phyloP scores from a whole-genome alignment of 148 eudicot genomes.

The Arctostaphylos glauca region DNA sequence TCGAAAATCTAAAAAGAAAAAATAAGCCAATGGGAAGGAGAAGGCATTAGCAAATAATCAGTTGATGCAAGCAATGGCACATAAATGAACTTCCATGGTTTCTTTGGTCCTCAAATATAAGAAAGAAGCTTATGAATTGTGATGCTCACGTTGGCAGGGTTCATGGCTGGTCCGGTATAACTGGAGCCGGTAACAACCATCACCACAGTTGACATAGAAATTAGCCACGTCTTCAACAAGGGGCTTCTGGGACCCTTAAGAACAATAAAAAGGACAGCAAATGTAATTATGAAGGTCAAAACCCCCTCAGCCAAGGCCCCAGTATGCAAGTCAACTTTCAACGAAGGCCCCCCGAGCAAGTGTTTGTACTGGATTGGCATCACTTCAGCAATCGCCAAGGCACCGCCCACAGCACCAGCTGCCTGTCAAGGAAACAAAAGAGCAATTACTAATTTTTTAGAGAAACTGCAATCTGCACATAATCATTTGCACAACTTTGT shows the following conservation, averaged over 20 bases:
- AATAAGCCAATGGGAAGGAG: not conserved
- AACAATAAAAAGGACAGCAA: conserved; percentile 57
- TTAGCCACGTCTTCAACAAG: conserved; percentile 64
- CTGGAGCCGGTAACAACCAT: conserved; percentile 62
- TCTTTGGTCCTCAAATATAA: not conserved
- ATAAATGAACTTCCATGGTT: not conserved
- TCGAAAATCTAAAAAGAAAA: not conserved
- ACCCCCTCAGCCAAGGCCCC: conserved; percentile 88
- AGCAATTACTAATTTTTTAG: not conserved
- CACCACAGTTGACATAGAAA: conserved; percentile 65
- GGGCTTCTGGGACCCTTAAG: conserved; percentile 59
- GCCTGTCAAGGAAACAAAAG: conserved; percentile 43
- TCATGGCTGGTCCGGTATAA: conserved; percentile 91
- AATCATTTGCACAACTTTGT: not conserved
- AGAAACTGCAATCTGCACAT: not conserved
- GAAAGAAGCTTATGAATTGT: not conserved
- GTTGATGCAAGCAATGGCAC: not conserved
- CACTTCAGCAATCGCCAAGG: conserved; percentile 59
- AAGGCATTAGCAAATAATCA: not conserved
- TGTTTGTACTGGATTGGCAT: conserved; percentile 78
- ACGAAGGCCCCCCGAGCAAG: conserved; percentile 78
- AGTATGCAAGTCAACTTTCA: conserved; percentile 80
- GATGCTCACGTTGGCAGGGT: conserved; percentile 84
- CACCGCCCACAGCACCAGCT: conserved; percentile 84
- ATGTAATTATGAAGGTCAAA: conserved; percentile 67